A percentile compares a stretch with the other conserved stretches of the same genome.
These are phyloP conservation scores for Pythium myriotylum DNA, from an alignment of 352 stramenopile genomes.

Conservation along the genomic window DNA sequence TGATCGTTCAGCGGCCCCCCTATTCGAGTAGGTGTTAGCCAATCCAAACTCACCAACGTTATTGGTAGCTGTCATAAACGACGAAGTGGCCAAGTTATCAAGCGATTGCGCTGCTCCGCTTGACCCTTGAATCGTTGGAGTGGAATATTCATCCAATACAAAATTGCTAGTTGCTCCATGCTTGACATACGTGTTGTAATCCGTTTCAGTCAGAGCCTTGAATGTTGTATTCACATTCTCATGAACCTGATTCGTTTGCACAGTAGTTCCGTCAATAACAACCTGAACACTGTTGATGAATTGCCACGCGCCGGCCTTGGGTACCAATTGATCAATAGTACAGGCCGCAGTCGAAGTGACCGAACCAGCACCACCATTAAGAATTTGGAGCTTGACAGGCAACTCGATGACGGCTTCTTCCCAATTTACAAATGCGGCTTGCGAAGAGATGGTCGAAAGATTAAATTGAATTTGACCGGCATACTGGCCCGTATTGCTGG, in stretches of 20 bases:
- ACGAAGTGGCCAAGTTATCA: constrained; percentile 22
- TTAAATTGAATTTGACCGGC: constrained; percentile 26
- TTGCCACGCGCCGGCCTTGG: constrained; percentile 19
- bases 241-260: constrained; percentile 26
- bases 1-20: constrained; percentile 19
- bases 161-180: constrained; percentile 18
- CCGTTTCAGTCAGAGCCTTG: constrained; percentile 25
- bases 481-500: constrained; percentile 23
- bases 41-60: constrained; percentile 26
- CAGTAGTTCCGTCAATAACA: constrained; percentile 21
- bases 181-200: constrained; percentile 22
- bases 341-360: constrained; percentile 25
- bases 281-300: constrained; percentile 22
- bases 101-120: constrained; percentile 19
- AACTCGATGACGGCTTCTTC: constrained; percentile 25
- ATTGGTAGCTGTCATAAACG: constrained; percentile 26
- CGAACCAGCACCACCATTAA: constrained; percentile 20
- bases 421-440: constrained; percentile 24
- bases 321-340: constrained; percentile 22
- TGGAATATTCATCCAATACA: constrained; percentile 26
- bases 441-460: constrained; percentile 21
- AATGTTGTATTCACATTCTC: constrained; percentile 29
- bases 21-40: constrained; percentile 24
- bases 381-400: constrained; percentile 25
- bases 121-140: constrained; percentile 19